These are phyloP conservation scores for Salicornia ramosissima DNA, from an alignment of 148 eudicot genomes.

Conservation along the genomic window DNA sequence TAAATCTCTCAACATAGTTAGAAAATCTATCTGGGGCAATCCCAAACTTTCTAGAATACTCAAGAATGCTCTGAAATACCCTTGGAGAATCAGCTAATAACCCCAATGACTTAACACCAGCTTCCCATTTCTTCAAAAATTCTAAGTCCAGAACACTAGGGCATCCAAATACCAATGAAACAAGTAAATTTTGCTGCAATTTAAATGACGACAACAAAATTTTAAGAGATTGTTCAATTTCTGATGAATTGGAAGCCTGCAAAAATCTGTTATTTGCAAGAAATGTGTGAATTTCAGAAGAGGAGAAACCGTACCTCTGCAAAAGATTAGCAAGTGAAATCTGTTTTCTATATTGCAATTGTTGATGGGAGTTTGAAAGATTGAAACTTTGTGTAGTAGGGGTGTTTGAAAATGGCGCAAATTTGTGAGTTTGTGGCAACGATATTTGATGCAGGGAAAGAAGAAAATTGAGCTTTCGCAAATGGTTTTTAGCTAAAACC, in stretches of 20 bases:
- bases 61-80: conserved; percentile 42
- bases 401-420: conserved; percentile 17
- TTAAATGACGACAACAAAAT: conserved; percentile 45
- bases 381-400: conserved; percentile 15
- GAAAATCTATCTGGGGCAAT: conserved; percentile 40
- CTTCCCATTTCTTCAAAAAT: conserved; percentile 67
- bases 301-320: conserved; percentile 61
- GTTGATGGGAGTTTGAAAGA: conserved; percentile 23
- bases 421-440: conserved; percentile 9
- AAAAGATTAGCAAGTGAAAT: conserved; percentile 45
- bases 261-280: conserved; percentile 49
- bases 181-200: conserved; percentile 38
- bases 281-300: conserved; percentile 40
- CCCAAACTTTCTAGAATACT: conserved; percentile 46
- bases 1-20: conserved; percentile 40
- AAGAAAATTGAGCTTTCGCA: conserved; percentile 10
- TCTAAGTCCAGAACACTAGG: conserved; percentile 52
- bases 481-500: background rate
- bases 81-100: conserved; percentile 16
- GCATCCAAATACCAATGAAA: conserved; percentile 43
- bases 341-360: conserved; percentile 37
- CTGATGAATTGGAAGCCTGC: conserved; percentile 30
- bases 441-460: background rate
- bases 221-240: conserved; percentile 48
- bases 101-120: conserved; percentile 31